Evolutionary conservation across 345 rosid species (phyloP).

Genomic region (Salix koriyanagi): DNA sequence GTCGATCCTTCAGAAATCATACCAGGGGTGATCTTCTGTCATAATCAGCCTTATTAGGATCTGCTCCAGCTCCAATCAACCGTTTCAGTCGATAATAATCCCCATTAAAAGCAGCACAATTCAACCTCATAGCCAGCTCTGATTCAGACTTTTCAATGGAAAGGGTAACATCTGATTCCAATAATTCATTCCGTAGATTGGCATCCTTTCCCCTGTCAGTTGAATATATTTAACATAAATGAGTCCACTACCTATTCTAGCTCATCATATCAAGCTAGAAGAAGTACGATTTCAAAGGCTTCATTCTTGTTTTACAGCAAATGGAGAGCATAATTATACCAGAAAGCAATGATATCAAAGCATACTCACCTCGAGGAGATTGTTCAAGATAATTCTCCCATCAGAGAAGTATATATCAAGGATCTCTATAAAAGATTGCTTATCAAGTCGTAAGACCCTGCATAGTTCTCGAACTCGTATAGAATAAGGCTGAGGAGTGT

Average conservation of each 20-base stretch:
- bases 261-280: slow-evolving; percentile 3
- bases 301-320: background rate
- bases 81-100: slow-evolving; percentile 60
- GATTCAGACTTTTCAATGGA: slow-evolving; percentile 69
- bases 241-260: background rate
- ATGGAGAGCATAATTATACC: background rate
- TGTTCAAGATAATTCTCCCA: slow-evolving; percentile 65
- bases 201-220: slow-evolving; percentile 61
- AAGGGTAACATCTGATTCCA: slow-evolving; percentile 61
- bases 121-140: slow-evolving; percentile 59
- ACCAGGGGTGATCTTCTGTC: slow-evolving; percentile 86
- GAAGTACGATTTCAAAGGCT: background rate
- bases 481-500: slow-evolving; percentile 55
- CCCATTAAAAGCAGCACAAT: slow-evolving; percentile 60
- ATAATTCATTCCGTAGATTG: slow-evolving; percentile 39
- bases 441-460: slow-evolving; percentile 62
- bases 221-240: background rate
- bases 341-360: background rate
- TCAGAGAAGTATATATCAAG: slow-evolving; percentile 65
- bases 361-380: slow-evolving; percentile 54
- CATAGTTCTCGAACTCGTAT: slow-evolving; percentile 57
- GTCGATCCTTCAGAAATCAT: slow-evolving; percentile 6
- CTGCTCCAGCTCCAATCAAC: slow-evolving; percentile 60
- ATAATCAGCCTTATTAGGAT: slow-evolving; percentile 68
- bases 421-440: slow-evolving; percentile 60